A percentile compares a stretch with the other conserved stretches of the same genome.
Evolutionary conservation across 192 early-diverging fungal genomes (phyloP).

Genomic region (Nowakowskiella sp.): DNA sequence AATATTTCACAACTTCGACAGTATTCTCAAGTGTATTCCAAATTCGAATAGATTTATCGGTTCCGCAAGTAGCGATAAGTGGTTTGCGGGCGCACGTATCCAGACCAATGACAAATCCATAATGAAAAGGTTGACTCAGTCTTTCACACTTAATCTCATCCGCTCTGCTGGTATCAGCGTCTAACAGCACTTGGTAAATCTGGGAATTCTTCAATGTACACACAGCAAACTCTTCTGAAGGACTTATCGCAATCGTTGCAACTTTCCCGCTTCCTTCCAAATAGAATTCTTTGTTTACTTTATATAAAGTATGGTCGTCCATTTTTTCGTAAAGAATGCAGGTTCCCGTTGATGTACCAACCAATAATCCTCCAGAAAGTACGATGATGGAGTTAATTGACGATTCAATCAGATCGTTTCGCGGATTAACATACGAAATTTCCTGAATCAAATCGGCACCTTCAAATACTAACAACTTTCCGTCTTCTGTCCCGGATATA

Average conservation of each 20-base stretch:
- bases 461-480: conserved; percentile 44
- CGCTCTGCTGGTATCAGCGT: conserved; percentile 25
- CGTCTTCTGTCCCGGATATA: conserved; percentile 40
- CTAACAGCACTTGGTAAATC: conserved; percentile 25
- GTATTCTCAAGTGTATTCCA: conserved; percentile 59
- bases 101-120: conserved; percentile 39
- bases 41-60: conserved; percentile 44
- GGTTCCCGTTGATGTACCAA: conserved; percentile 31
- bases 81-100: conserved; percentile 49
- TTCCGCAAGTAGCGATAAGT: conserved; percentile 46
- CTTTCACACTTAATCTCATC: conserved; percentile 39
- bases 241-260: conserved; percentile 20
- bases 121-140: conserved; percentile 43
- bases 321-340: conserved; percentile 37
- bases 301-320: conserved; percentile 35
- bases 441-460: conserved; percentile 42
- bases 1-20: conserved; percentile 43
- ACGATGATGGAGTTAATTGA: conserved; percentile 27
- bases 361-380: conserved; percentile 32
- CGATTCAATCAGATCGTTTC: conserved; percentile 1
- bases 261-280: conserved; percentile 25
- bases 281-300: conserved; percentile 30
- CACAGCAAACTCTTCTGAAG: conserved; percentile 27
- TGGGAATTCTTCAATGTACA: conserved; percentile 27
- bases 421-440: conserved; percentile 13